Evolutionary conservation across 2,329 filamentous ascomycete species (phyloP).

Genomic region (Aspergillus novofumigatus): DNA sequence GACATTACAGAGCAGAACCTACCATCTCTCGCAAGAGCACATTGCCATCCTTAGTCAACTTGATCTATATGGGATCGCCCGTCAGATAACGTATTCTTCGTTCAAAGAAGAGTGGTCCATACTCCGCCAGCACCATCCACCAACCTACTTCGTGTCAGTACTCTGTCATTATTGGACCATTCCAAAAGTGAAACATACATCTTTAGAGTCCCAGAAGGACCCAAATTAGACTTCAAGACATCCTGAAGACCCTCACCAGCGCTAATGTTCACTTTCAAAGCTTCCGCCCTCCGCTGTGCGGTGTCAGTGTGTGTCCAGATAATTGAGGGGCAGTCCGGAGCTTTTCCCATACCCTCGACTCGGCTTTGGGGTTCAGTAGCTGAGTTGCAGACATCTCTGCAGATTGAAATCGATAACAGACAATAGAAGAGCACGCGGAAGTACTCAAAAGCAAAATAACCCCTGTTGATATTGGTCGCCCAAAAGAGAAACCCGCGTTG

Average conservation of each 20-base stretch:
- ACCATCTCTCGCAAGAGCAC: conserved; percentile 69
- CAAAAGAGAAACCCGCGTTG: conserved; percentile 20
- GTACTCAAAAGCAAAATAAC: conserved; percentile 17
- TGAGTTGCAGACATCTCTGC: conserved; percentile 87
- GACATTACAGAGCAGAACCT: conserved; percentile 15
- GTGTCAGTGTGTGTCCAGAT: conserved; percentile 41
- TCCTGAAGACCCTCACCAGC: conserved; percentile 89
- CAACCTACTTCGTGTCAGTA: conserved; percentile 45
- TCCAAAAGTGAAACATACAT: conserved; percentile 57
- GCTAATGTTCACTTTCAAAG: conserved; percentile 92
- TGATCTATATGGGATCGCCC: conserved; percentile 62
- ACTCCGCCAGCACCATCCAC: conserved; percentile 60
- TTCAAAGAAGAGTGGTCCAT: conserved; percentile 26
- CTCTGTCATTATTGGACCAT: conserved; percentile 2
- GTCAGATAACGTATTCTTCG: conserved; percentile 13
- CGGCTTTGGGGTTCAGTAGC: conserved; percentile 97
- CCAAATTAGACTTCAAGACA: conserved; percentile 95
- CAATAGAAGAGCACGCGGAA: conserved; percentile 22
- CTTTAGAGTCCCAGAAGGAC: conserved; percentile 90
- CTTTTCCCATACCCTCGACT: conserved; percentile 72
- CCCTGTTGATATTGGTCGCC: conserved; percentile 20
- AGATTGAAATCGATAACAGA: conserved; percentile 20
- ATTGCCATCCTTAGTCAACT: conserved; percentile 98
- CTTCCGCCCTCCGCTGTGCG: conserved; percentile 85
- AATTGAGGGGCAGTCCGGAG: conserved; percentile 29